phyloP scores from a whole-genome alignment of 768 basidiomycete genomes.

The Hydnum rufescens region DNA sequence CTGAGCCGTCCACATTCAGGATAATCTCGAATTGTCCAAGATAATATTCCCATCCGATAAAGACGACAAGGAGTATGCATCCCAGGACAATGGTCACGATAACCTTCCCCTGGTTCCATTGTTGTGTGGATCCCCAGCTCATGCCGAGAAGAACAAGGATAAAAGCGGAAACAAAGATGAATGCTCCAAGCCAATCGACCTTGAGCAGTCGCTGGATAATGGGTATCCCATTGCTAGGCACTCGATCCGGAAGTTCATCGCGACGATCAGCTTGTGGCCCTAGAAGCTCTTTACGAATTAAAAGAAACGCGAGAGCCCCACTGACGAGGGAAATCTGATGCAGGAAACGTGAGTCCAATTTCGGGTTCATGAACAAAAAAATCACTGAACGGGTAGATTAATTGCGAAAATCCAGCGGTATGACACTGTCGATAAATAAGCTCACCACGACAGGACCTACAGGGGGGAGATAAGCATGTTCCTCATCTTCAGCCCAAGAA shows the following conservation, averaged over 20 bases:
- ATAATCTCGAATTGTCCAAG: slow-evolving; percentile 16
- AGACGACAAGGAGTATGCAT: slow-evolving; percentile 22
- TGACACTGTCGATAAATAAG: slow-evolving; percentile 19
- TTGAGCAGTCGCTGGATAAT: slow-evolving; percentile 15
- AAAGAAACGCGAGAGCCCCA: slow-evolving; percentile 23
- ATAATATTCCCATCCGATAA: slow-evolving; percentile 26
- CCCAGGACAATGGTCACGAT: slow-evolving; percentile 31
- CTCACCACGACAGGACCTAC: slow-evolving; percentile 30
- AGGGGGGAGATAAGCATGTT: slow-evolving; percentile 4
- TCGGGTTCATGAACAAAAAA: no score
- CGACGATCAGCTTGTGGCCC: slow-evolving; percentile 7
- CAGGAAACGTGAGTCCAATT: no score
- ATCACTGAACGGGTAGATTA: slow-evolving; percentile 33
- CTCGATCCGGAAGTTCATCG: background rate
- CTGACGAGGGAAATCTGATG: slow-evolving; percentile 16
- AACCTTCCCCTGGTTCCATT: slow-evolving; percentile 26
- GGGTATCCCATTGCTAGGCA: background rate
- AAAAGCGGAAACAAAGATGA: slow-evolving; percentile 26
- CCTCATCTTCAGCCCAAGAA: background rate
- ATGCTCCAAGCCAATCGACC: slow-evolving; percentile 30
- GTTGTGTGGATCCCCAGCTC: slow-evolving; percentile 28
- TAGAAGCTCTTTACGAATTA: slow-evolving; percentile 19
- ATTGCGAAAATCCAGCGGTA: slow-evolving; percentile 39
- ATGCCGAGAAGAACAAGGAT: slow-evolving; percentile 30
- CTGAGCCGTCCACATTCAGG: background rate